Conservation (phyloP, 75 land plant genomes). For the Cryptomeria japonica region DNA sequence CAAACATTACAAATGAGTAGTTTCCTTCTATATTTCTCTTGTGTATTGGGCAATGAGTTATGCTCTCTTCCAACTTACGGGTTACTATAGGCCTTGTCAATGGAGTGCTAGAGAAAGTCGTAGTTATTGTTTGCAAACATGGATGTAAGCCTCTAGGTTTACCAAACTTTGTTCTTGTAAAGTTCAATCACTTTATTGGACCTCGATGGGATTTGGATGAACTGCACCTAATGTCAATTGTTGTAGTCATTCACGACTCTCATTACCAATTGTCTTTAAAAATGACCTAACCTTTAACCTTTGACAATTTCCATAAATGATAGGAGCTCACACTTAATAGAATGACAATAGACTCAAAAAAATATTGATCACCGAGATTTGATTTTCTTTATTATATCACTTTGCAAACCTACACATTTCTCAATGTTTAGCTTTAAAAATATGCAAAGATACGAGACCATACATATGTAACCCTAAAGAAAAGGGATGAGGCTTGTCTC, state of each 20-base stretch:
- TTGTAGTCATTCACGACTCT: no score
- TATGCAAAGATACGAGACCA: background rate
- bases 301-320: background rate
- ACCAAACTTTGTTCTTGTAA: background rate
- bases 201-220: background rate
- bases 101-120: background rate
- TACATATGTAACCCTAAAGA: no score
- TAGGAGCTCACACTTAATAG: background rate
- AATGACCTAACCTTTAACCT: background rate
- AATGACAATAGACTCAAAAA: background rate
- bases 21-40: background rate
- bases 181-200: background rate
- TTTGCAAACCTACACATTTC: background rate
- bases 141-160: background rate
- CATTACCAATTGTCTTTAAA: no score
- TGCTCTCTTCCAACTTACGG: background rate
- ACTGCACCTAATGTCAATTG: no score
- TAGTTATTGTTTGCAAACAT: background rate
- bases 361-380: background rate
- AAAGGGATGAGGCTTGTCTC: no score
- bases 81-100: background rate
- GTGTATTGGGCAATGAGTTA: background rate
- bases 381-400: background rate
- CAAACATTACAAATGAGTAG: background rate
- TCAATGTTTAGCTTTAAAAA: background rate